A percentile compares a stretch with the other conserved stretches of the same genome.
Evolutionary conservation across 495 filamentous ascomycete genomes (phyloP).

Genomic region (Neurospora intermedia): DNA sequence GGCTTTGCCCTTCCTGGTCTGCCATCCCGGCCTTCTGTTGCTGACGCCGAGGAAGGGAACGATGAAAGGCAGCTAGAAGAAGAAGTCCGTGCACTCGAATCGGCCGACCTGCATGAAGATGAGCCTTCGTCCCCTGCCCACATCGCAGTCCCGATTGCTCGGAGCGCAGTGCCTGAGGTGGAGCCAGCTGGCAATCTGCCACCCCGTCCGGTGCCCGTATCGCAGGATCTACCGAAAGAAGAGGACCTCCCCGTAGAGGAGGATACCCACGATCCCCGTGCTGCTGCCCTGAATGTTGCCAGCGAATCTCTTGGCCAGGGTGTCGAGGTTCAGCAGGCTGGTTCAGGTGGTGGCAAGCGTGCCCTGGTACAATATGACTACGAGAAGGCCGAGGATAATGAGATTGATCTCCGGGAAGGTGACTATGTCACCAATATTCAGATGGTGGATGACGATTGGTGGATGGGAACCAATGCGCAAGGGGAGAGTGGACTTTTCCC

Average conservation of each 20-base stretch:
- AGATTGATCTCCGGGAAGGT: slow-evolving; percentile 83
- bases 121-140: slow-evolving; percentile 63
- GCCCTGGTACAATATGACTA: slow-evolving; percentile 91
- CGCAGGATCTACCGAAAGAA: slow-evolving; percentile 53
- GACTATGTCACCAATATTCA: slow-evolving; percentile 91
- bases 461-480: slow-evolving; percentile 74
- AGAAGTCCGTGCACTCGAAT: slow-evolving; percentile 32
- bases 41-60: slow-evolving; percentile 44
- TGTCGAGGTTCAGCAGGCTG: slow-evolving; percentile 15
- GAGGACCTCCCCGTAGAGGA: slow-evolving; percentile 54
- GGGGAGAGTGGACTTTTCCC: slow-evolving; percentile 89
- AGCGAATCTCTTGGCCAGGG: slow-evolving; percentile 24
- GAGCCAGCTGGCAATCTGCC: slow-evolving; percentile 40
- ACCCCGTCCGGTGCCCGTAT: slow-evolving; percentile 34
- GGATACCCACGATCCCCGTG: slow-evolving; percentile 49
- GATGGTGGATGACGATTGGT: slow-evolving; percentile 97
- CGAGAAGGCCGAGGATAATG: slow-evolving; percentile 93
- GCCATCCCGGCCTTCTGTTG: slow-evolving; percentile 46
- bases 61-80: slow-evolving; percentile 32
- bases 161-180: slow-evolving; percentile 42
- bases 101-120: slow-evolving; percentile 23
- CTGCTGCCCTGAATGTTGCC: slow-evolving; percentile 47
- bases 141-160: slow-evolving; percentile 75
- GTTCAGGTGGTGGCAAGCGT: slow-evolving; percentile 42
- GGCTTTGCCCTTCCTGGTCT: slow-evolving; percentile 67